Evolutionary conservation across 257 asterid species (phyloP).

Genomic region (Nicotiana paniculata): DNA sequence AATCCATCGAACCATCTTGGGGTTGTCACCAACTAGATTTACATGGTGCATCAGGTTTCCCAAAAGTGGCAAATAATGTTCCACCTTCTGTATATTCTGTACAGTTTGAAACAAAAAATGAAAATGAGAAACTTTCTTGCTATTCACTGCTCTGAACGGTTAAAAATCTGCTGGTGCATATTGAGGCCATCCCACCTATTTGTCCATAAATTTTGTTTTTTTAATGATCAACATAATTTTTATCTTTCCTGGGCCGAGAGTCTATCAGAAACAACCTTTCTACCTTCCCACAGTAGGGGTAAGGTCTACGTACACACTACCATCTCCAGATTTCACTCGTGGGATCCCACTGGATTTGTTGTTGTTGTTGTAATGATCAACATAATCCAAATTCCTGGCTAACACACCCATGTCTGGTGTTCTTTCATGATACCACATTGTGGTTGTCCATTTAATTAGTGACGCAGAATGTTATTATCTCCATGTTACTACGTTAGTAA

Average conservation of each 20-base stretch:
- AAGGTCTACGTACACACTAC: too few relatives aligned
- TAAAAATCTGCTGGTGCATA: neutral
- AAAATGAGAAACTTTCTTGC: neutral
- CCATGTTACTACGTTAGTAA: neutral
- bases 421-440: too few relatives aligned
- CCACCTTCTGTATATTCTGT: conserved; percentile 64
- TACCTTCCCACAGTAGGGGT: too few relatives aligned
- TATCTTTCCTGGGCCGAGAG: too few relatives aligned
- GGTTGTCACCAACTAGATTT: conserved; percentile 6
- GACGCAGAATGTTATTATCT: neutral
- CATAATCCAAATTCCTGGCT: too few relatives aligned
- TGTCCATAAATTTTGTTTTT: neutral
- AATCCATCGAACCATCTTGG: conserved; percentile 21
- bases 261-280: too few relatives aligned
- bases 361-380: too few relatives aligned
- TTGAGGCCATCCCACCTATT: neutral
- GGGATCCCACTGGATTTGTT: too few relatives aligned
- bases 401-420: too few relatives aligned
- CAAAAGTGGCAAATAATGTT: conserved; percentile 50
- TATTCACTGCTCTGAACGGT: neutral
- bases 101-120: neutral
- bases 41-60: conserved; percentile 42
- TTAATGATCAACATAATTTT: too few relatives aligned
- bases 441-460: neutral
- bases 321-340: too few relatives aligned